phyloP scores from a whole-genome alignment of 2,329 filamentous ascomycete species.

The Raffaelea ambrosiae region DNA sequence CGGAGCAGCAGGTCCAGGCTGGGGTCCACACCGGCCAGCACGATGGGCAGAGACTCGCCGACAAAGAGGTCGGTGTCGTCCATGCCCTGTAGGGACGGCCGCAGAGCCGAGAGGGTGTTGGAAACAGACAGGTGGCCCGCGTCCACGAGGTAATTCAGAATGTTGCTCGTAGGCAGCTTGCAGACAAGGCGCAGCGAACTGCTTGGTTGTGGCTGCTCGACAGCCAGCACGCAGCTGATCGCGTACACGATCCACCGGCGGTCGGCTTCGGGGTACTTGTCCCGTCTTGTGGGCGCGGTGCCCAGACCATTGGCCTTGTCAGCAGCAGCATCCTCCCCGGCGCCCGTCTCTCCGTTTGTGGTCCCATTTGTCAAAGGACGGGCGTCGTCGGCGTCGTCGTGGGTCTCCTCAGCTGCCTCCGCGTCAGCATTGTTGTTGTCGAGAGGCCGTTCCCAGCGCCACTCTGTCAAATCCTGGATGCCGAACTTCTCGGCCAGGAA shows the following conservation, averaged over 20 bases:
- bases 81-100: constrained; percentile 27
- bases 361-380: constrained; percentile 1
- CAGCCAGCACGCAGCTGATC: constrained; percentile 49
- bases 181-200: constrained; percentile 23
- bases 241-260: constrained; percentile 57
- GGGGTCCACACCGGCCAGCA: constrained; percentile 58
- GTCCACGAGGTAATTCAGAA: constrained; percentile 50
- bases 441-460: constrained; percentile 17
- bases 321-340: constrained; percentile 44
- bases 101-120: constrained; percentile 51
- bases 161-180: constrained; percentile 41
- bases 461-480: constrained; percentile 20
- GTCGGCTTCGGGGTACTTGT: constrained; percentile 46
- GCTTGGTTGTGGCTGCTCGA: constrained; percentile 2
- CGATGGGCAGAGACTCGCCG: constrained; percentile 52
- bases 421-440: constrained; percentile 1
- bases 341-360: constrained; percentile 7
- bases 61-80: constrained; percentile 38
- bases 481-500: constrained; percentile 32
- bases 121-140: constrained; percentile 52
- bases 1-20: constrained; percentile 58
- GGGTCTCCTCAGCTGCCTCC: constrained; percentile 11
- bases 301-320: constrained; percentile 18
- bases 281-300: neutral
- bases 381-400: constrained; percentile 7